Evolutionary conservation across 345 rosid species (phyloP).

Genomic region (Hibiscus trionum): DNA sequence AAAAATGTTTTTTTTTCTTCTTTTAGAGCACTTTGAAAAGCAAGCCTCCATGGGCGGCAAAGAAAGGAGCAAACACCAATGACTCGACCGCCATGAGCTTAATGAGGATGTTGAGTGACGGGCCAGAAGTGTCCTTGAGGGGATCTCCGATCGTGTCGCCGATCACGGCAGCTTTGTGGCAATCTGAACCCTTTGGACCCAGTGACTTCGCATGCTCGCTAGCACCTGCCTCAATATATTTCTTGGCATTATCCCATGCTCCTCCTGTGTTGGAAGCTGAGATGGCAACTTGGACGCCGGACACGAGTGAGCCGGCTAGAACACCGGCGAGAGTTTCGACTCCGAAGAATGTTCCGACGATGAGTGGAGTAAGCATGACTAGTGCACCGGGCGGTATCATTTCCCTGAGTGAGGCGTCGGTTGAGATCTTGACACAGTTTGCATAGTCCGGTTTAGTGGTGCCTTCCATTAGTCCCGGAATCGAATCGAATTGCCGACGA

Average conservation of each 20-base stretch:
- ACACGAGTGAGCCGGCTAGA: conserved; percentile 66
- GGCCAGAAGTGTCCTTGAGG: conserved; percentile 64
- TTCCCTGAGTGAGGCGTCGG: conserved; percentile 54
- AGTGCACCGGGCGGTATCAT: conserved; percentile 75
- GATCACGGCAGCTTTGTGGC: conserved; percentile 70
- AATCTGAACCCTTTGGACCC: conserved; percentile 65
- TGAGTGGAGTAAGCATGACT: conserved; percentile 60
- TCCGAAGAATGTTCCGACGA: conserved; percentile 54
- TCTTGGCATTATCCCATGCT: conserved; percentile 72
- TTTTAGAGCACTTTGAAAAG: conserved; percentile 44
- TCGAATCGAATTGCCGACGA: conserved; percentile 58
- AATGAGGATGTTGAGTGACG: conserved; percentile 65
- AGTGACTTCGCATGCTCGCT: conserved; percentile 50
- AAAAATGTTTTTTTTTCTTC: not conserved
- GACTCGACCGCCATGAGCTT: conserved; percentile 81
- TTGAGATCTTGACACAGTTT: conserved; percentile 65
- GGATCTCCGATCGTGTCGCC: conserved; percentile 76
- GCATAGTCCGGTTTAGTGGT: conserved; percentile 55
- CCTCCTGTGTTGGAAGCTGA: conserved; percentile 76
- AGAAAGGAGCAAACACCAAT: conserved; percentile 67
- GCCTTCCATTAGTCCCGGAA: conserved; percentile 73
- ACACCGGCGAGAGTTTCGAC: conserved; percentile 66
- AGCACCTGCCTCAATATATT: conserved; percentile 66
- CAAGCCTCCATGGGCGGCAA: conserved; percentile 58
- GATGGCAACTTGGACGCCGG: conserved; percentile 71